Evolutionary conservation across 371 early-diverging fungal genomes (phyloP), one percentile per base, ranked within the genome.

Genomic region (Rhizopus stolonifer): DNA sequence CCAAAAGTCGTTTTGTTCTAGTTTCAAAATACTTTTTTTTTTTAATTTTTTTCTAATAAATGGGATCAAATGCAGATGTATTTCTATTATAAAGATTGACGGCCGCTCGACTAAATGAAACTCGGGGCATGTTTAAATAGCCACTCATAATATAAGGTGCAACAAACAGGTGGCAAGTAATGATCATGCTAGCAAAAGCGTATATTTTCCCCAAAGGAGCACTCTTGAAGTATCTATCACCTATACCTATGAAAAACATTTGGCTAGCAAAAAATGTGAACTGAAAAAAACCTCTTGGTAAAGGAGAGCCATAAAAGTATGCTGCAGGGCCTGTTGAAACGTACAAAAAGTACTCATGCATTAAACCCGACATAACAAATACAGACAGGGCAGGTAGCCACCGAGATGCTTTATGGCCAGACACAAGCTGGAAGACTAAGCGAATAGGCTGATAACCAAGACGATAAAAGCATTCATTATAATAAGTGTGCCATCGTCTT

Each of bases 341-440:
- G 40, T 56, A 69, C 7, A 73, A 38, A 44, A 69, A 69, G 47
- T 69, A 73, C 29, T 73, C 73, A 36, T 73, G 73, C 73, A 73
- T 73, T 0, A 69, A 19, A 2, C 73, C 73, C 3, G 70, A 69
- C 46, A 73, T 61, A 10, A 58, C 50, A 65, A 73, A 73, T 0
- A 73, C 73, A n/a, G 58, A 48, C 17, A 64, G 38, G 2, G 63
- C 61, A 3, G 70, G 70, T 2, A 67, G 18, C 48, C 56, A 59
- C 4, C 63, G 61, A 18, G 60, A 54, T 1, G 63, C 61, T 21
- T 56, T 56, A n/a, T 56, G 49, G 15, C 43, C 26, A 21, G 57
- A 69, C 1, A 65, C n/a, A 19, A 38, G 15, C 13, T 47, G 19
- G 6, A 52, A 18, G 4, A 50, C 4, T 21, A 38, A 46, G 9